These are phyloP conservation scores for Vitrella brassicaformis DNA, from an alignment of 73 alveolate species.

Conservation along the genomic window DNA sequence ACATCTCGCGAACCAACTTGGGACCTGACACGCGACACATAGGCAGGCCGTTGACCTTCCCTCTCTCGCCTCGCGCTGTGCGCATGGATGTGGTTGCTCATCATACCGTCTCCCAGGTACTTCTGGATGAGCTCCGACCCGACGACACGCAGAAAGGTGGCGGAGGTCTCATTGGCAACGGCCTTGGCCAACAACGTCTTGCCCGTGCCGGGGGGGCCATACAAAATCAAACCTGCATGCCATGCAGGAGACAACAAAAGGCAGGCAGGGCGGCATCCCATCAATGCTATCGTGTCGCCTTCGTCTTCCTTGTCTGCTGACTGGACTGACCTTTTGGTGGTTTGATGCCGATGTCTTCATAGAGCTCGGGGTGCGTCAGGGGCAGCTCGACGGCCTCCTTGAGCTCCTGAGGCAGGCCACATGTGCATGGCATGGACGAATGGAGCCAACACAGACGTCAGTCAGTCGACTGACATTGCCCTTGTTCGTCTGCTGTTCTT, in stretches of 20 bases:
- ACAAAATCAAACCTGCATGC: slow-evolving; percentile 41
- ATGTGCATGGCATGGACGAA: background rate
- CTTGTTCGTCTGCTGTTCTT: background rate
- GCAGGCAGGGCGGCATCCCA: too few relatives aligned
- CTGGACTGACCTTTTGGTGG: slow-evolving; percentile 99
- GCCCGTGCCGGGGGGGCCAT: slow-evolving; percentile 99
- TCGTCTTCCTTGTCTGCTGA: too few relatives aligned
- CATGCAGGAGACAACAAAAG: slow-evolving; percentile 1
- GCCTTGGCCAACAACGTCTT: slow-evolving; percentile 98
- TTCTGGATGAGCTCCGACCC: slow-evolving; percentile 96
- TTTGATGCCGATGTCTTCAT: slow-evolving; percentile 96
- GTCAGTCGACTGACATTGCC: background rate
- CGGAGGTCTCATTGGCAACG: slow-evolving; percentile 97
- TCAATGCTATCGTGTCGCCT: too few relatives aligned
- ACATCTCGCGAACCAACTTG: slow-evolving; percentile 74
- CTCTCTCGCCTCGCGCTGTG: background rate
- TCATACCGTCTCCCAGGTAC: slow-evolving; percentile 96
- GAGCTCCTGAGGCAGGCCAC: slow-evolving; percentile 5
- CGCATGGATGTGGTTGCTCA: too few relatives aligned
- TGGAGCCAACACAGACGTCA: background rate
- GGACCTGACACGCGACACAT: slow-evolving; percentile 3
- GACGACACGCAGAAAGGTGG: slow-evolving; percentile 93
- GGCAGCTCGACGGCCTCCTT: slow-evolving; percentile 92
- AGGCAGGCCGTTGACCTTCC: background rate
- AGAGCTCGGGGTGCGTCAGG: slow-evolving; percentile 95